Evolutionary conservation across 148 eudicot species (phyloP).

Genomic region (Rhododendron williamsianum): DNA sequence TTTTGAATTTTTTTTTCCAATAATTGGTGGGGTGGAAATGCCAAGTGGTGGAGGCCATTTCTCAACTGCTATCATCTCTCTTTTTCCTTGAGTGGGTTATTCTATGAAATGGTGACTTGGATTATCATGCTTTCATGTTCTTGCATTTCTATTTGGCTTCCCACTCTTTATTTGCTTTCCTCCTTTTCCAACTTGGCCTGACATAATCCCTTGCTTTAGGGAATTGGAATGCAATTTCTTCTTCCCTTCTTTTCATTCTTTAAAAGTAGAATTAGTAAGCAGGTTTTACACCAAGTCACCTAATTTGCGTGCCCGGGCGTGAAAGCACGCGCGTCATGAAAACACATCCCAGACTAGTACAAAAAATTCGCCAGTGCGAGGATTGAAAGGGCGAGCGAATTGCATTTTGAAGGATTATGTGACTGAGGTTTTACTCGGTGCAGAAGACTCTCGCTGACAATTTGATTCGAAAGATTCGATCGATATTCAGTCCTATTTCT

Average conservation of each 20-base stretch:
- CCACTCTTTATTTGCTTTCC: background rate
- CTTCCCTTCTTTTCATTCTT: background rate
- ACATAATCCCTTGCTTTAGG: background rate
- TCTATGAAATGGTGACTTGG: background rate
- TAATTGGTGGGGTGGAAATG: conserved; percentile 5
- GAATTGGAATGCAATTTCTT: background rate
- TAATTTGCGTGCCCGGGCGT: too few relatives aligned
- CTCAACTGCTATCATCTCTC: background rate
- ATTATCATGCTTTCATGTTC: conserved; percentile 1
- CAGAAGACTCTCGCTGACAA: background rate
- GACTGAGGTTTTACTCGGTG: background rate
- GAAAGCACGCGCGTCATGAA: too few relatives aligned
- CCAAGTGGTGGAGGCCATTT: background rate
- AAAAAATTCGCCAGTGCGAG: too few relatives aligned
- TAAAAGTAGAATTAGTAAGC: background rate
- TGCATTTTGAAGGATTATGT: too few relatives aligned
- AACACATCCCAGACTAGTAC: too few relatives aligned
- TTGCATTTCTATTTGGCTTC: background rate
- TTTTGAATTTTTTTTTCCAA: background rate
- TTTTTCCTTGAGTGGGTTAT: conserved; percentile 24
- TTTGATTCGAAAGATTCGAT: background rate
- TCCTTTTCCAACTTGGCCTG: background rate
- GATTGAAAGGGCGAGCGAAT: too few relatives aligned
- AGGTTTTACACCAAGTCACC: background rate
- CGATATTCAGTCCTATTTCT: background rate